These are phyloP conservation scores for Cyberlindnera euphorbiiphila DNA, from an alignment of 805 yeast species.

Conservation along the genomic window DNA sequence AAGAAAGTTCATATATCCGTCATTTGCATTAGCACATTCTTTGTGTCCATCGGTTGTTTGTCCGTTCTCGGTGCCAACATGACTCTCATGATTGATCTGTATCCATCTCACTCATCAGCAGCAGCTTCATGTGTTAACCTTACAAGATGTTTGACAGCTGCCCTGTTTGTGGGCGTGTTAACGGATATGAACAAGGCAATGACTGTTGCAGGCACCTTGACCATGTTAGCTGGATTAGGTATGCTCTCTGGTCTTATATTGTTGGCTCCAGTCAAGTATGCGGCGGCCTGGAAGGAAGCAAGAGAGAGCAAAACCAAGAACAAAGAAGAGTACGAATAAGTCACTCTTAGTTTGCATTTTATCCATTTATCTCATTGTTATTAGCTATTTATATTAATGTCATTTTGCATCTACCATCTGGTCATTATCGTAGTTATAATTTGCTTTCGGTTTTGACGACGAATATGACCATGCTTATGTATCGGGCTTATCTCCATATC, in stretches of 20 bases:
- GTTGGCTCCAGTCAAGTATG: constrained; percentile 29
- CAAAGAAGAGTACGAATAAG: too few species aligned
- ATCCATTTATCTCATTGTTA: too few species aligned
- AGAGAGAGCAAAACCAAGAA: constrained; percentile 18
- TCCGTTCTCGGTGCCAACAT: constrained; percentile 54
- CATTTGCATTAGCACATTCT: constrained; percentile 46
- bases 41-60: constrained; percentile 56
- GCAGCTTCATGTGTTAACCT: constrained; percentile 73
- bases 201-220: constrained; percentile 73
- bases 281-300: constrained; percentile 27
- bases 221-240: constrained; percentile 57
- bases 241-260: constrained; percentile 24
- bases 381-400: too few species aligned
- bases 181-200: constrained; percentile 53
- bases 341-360: too few species aligned
- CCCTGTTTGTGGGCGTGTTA: constrained; percentile 67
- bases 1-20: constrained; percentile 8
- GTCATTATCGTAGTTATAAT: too few species aligned
- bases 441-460: too few species aligned
- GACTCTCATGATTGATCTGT: constrained; percentile 71
- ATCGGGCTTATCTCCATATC: too few species aligned
- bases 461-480: too few species aligned
- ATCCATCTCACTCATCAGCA: constrained; percentile 67
- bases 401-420: too few species aligned
- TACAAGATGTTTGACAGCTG: constrained; percentile 66